Base-by-base conservation (phyloP, 495 filamentous ascomycete species). In the Neurospora sp. region DNA sequence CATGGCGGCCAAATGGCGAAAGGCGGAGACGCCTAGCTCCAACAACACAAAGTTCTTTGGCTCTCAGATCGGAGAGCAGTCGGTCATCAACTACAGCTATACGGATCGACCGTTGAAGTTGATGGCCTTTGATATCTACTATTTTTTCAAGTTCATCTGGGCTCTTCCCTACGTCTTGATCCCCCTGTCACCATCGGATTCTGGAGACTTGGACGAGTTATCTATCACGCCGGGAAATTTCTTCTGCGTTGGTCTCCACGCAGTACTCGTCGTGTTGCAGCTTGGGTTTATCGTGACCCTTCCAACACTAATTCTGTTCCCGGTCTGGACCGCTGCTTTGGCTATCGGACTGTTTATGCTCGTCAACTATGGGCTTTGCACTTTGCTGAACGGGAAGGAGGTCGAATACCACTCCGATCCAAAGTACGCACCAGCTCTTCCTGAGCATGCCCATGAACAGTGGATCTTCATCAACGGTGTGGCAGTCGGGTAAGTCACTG, bases 401-500 rank as follows among this genome's bases (percentile, higher is more conserved):
- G 78, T 84, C 62, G 82, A 82, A 44, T 84, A 84, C 72, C 76
- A 77, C 14, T 85, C 83, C 9, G 79, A 85, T 18, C 80, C 82
- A 1, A 77, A 84, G 72, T 86, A 85, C 39, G 85, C 85, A 0
- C 77, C 80, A 1, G 81, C 78, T 14, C 59, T 79, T 35, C 81
- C 78, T 1, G 81, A 86, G 69, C 83, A 86, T 75, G 78, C 83
- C 31, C 81, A 89, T 74, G 92, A 94, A 79, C 85, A 89, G 54
- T 94, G 92, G 92, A 85, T 93, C 35, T 93, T 91, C 78, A 80
- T 94, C 75, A 93, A 93, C 76, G 91, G 91, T 14, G 89, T 91
- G 39, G 84, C 87, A 27, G 87, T 86, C 42, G 87, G 90, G 89
- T 86, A 83, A 71, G 82, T 81, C 62, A 72, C 54, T 37, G 14